These are phyloP conservation scores for Danielozyma ontarioensis DNA, from an alignment of 805 yeast species.

Conservation along the genomic window DNA sequence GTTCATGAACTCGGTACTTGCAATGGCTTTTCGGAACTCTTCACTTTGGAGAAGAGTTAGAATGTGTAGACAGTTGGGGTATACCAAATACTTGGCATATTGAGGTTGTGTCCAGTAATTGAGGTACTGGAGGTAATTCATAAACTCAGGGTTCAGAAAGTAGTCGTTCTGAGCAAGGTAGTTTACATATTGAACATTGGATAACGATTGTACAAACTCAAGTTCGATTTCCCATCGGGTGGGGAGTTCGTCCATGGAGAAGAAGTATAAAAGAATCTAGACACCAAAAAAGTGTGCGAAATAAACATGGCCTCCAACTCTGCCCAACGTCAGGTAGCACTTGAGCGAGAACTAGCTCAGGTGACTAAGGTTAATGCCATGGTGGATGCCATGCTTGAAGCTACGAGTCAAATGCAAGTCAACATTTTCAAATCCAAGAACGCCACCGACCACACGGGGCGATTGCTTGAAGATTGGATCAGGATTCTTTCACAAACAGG, in stretches of 20 bases:
- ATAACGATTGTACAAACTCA: slow-evolving; percentile 91
- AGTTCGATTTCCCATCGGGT: slow-evolving; percentile 82
- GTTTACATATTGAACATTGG: slow-evolving; percentile 83
- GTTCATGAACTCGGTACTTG: slow-evolving; percentile 53
- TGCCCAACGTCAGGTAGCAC: background rate
- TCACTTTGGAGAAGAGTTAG: slow-evolving; percentile 55
- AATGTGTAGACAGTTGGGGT: slow-evolving; percentile 85
- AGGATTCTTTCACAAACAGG: slow-evolving; percentile 58
- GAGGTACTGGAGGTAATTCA: slow-evolving; percentile 71
- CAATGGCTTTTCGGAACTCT: slow-evolving; percentile 50
- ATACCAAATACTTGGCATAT: slow-evolving; percentile 65
- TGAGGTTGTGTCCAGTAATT: slow-evolving; percentile 81
- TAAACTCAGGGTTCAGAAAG: slow-evolving; percentile 64
- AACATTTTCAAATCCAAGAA: slow-evolving; percentile 29
- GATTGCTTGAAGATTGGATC: slow-evolving; percentile 55
- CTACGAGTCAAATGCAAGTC: slow-evolving; percentile 20
- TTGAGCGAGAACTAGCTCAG: slow-evolving; percentile 23
- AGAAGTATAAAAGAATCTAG: background rate
- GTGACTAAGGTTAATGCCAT: slow-evolving; percentile 26
- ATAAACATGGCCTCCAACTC: too few species aligned
- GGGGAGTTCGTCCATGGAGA: slow-evolving; percentile 40
- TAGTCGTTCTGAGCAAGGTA: slow-evolving; percentile 81
- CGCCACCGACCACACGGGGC: slow-evolving; percentile 44
- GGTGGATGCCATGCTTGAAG: slow-evolving; percentile 22
- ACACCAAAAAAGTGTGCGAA: too few species aligned